Percentiles rank a stretch among this genome's conserved stretches.
phyloP scores from a whole-genome alignment of 1,139 yeast genomes.

The Sugiyamaella novakii region DNA sequence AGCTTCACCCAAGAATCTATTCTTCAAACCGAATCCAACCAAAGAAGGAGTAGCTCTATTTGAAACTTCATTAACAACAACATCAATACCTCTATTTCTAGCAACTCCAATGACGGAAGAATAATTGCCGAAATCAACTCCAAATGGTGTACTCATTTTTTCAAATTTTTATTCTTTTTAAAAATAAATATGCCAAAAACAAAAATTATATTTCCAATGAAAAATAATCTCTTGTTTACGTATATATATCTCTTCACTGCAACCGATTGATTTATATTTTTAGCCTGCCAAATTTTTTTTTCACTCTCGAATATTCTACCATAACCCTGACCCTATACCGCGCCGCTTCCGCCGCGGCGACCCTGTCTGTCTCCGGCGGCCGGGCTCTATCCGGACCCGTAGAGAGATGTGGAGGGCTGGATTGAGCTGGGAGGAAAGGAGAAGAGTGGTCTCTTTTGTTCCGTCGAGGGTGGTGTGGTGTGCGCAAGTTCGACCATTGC shows the following conservation, averaged over 20 bases:
- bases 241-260: too few species aligned
- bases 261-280: constrained; percentile 3
- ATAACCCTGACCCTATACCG: constrained; percentile 12
- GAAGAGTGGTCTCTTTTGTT: background rate
- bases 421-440: background rate
- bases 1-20: constrained; percentile 90
- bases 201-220: background rate
- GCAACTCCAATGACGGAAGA: constrained; percentile 95
- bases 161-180: background rate
- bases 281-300: constrained; percentile 10
- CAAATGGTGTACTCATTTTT: constrained; percentile 83
- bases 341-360: background rate
- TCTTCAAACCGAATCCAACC: constrained; percentile 88
- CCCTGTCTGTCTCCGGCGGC: background rate
- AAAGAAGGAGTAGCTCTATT: constrained; percentile 95
- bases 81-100: constrained; percentile 97
- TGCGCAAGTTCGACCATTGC: too few species aligned
- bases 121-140: constrained; percentile 97
- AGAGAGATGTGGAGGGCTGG: background rate
- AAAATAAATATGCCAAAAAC: background rate
- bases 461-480: too few species aligned
- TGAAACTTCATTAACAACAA: constrained; percentile 97
- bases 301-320: constrained; percentile 15
- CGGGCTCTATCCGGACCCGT: constrained; percentile 2
- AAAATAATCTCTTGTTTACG: background rate